These are phyloP conservation scores for Hortiboletus flavorubellus DNA, from an alignment of 768 basidiomycete species.

Conservation along the genomic window DNA sequence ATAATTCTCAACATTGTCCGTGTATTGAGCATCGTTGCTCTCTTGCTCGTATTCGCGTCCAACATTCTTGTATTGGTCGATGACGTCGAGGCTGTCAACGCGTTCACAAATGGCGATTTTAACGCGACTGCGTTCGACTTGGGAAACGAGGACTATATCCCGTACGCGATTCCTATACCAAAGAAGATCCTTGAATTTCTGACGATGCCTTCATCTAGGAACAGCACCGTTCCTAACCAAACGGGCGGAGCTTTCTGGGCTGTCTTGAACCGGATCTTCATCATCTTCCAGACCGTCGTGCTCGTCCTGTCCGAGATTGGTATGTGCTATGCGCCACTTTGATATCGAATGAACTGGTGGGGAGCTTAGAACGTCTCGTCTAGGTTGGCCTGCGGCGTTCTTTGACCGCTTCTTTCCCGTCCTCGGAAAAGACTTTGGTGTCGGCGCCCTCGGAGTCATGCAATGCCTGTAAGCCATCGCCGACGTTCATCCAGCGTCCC, in stretches of 20 bases:
- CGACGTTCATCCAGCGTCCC: neutral
- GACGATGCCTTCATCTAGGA: conserved; percentile 29
- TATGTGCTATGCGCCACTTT: conserved; percentile 26
- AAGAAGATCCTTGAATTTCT: neutral
- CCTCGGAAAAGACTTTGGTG: conserved; percentile 80
- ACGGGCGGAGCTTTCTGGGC: conserved; percentile 92
- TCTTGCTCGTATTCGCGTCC: conserved; percentile 78
- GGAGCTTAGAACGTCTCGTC: neutral
- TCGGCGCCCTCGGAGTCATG: conserved; percentile 85
- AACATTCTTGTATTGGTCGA: conserved; percentile 71
- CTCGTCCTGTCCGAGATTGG: conserved; percentile 49
- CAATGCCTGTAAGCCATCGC: conserved; percentile 64
- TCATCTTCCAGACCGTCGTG: conserved; percentile 75
- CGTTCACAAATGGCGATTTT: conserved; percentile 44
- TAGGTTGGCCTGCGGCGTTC: conserved; percentile 69
- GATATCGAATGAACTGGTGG: neutral
- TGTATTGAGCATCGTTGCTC: conserved; percentile 67
- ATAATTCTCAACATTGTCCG: conserved; percentile 78
- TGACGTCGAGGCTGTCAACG: conserved; percentile 73
- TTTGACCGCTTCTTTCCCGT: conserved; percentile 91
- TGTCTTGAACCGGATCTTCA: conserved; percentile 79
- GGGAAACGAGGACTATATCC: conserved; percentile 77
- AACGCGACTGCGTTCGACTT: conserved; percentile 35
- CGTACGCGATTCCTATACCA: conserved; percentile 41
- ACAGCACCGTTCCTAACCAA: conserved; percentile 91